Percentiles rank a stretch among this genome's conserved stretches.
These are phyloP conservation scores for Nectriaceae sp. DNA, from an alignment of 2,329 filamentous ascomycete genomes.

Conservation along the genomic window DNA sequence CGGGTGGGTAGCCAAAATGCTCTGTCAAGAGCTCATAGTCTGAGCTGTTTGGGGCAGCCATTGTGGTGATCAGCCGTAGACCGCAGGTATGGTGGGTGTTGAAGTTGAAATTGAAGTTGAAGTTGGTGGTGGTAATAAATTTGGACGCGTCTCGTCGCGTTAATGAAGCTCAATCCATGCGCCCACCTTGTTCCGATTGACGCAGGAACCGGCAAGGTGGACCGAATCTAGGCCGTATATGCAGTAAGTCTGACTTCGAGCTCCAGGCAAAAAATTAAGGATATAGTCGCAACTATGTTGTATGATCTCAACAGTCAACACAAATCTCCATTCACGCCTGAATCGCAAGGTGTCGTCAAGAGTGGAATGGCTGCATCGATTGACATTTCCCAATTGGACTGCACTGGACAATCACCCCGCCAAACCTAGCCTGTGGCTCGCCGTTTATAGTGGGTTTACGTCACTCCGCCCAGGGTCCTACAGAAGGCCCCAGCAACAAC, in stretches of 20 bases:
- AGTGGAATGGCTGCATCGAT: no score
- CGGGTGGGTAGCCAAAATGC: slow-evolving; percentile 91
- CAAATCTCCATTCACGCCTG: not conserved
- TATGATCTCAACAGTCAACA: no score
- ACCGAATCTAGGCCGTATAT: no score
- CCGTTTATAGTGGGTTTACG: not conserved
- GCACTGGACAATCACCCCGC: not conserved
- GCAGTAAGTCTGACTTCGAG: no score
- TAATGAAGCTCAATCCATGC: not conserved
- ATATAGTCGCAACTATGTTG: no score
- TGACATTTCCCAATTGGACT: not conserved
- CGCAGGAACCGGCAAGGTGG: not conserved
- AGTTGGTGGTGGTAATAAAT: slow-evolving; percentile 6
- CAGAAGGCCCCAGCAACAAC: not conserved
- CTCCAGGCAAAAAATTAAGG: no score
- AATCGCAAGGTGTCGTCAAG: slow-evolving; percentile 1
- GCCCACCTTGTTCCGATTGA: not conserved
- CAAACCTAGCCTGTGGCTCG: not conserved
- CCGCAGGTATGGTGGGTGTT: slow-evolving; percentile 5
- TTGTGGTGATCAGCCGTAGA: slow-evolving; percentile 21
- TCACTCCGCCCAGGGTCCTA: not conserved
- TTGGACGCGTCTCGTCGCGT: slow-evolving; percentile 1
- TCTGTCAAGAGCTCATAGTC: slow-evolving; percentile 80
- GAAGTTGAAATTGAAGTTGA: slow-evolving; percentile 8
- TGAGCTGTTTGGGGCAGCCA: slow-evolving; percentile 40